Conservation (phyloP, 2,329 filamentous ascomycete genomes). For the Leptographium procerum region DNA sequence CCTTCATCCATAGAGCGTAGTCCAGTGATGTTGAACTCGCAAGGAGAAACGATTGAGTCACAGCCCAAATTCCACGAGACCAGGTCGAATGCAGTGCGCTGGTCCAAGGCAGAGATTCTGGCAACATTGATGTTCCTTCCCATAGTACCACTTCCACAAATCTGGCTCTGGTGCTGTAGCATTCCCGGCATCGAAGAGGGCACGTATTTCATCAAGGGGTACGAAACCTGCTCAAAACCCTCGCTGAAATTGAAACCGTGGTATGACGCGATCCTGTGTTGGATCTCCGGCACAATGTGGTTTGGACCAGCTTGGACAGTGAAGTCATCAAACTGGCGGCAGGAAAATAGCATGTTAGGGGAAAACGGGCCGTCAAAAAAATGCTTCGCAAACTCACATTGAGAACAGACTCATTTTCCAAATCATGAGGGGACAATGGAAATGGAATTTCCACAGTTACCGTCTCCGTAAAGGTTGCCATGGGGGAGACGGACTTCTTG, state of each 20-base stretch:
- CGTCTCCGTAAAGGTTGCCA: neutral
- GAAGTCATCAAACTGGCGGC: slow-evolving; percentile 15
- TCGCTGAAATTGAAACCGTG: slow-evolving; percentile 22
- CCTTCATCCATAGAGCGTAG: slow-evolving; percentile 7
- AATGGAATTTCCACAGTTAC: neutral
- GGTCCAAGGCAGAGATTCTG: slow-evolving; percentile 15
- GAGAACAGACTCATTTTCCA: neutral
- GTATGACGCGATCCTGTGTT: slow-evolving; percentile 14
- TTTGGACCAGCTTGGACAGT: slow-evolving; percentile 1
- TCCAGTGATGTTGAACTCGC: slow-evolving; percentile 26
- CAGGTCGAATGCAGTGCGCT: slow-evolving; percentile 25
- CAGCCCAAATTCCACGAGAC: slow-evolving; percentile 27
- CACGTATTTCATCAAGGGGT: slow-evolving; percentile 4
- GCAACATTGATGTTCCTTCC: slow-evolving; percentile 9
- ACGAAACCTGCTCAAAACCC: slow-evolving; percentile 22
- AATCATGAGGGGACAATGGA: neutral
- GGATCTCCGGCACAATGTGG: neutral
- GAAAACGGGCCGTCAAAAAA: neutral
- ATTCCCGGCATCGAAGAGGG: slow-evolving; percentile 16
- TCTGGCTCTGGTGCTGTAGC: slow-evolving; percentile 15
- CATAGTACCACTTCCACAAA: slow-evolving; percentile 4
- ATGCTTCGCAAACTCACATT: neutral
- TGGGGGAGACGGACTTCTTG: neutral
- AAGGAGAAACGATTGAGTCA: slow-evolving; percentile 20
- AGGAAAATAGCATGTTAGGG: neutral